phyloP scores from a whole-genome alignment of 164 flowering plant species.

The Warburgia ugandensis region DNA sequence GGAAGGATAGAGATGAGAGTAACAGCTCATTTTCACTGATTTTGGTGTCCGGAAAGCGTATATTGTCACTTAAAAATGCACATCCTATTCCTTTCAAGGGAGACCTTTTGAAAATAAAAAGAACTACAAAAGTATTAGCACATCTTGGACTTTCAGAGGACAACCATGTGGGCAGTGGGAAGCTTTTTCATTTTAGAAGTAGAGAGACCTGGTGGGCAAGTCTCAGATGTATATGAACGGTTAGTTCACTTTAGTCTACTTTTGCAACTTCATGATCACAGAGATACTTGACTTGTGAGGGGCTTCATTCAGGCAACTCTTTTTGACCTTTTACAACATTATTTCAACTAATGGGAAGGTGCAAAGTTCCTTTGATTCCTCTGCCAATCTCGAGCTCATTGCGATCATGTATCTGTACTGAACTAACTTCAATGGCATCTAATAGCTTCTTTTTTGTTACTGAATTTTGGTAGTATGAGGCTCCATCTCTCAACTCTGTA shows the following conservation, averaged over 20 bases:
- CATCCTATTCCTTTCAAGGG: constrained; percentile 2
- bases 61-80: background rate
- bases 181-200: background rate
- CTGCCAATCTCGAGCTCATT: too few species aligned
- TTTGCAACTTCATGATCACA: background rate
- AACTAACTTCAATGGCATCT: too few species aligned
- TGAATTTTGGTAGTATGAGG: too few species aligned
- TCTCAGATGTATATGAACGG: constrained; percentile 1
- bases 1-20: constrained; percentile 1
- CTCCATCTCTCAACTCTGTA: too few species aligned
- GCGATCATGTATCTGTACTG: too few species aligned
- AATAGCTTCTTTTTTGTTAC: too few species aligned
- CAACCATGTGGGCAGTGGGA: constrained; percentile 4
- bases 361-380: too few species aligned
- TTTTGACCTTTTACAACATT: background rate
- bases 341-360: too few species aligned
- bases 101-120: constrained; percentile 3
- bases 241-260: constrained; percentile 2
- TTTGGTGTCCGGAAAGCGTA: background rate
- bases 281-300: constrained; percentile 5
- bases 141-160: constrained; percentile 1
- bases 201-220: constrained; percentile 2
- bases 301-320: constrained; percentile 4
- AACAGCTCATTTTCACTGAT: background rate
- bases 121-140: background rate